Evolutionary conservation across 75 land plant species (phyloP).

Genomic region (Pinus tabuliformis): DNA sequence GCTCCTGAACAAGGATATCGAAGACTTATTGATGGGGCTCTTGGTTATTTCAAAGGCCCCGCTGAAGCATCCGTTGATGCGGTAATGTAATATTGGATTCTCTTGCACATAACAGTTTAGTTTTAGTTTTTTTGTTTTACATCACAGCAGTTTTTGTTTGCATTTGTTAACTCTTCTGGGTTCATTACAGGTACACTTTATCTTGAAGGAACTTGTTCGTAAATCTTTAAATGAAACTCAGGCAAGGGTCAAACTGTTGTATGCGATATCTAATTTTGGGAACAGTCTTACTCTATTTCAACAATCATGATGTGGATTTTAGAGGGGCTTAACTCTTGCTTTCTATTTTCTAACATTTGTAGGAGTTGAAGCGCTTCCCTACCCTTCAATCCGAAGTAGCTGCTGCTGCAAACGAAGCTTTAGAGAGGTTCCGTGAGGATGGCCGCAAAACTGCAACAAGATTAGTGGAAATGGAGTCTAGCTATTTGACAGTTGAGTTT

Average conservation of each 20-base stretch:
- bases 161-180: conserved; percentile 1
- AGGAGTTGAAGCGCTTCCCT: conserved; percentile 93
- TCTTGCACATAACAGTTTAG: background rate
- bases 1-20: conserved; percentile 94
- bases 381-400: conserved; percentile 84
- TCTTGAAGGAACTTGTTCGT: conserved; percentile 85
- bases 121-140: background rate
- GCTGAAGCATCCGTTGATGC: conserved; percentile 90
- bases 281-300: background rate
- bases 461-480: conserved; percentile 92
- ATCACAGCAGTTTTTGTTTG: background rate
- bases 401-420: conserved; percentile 74
- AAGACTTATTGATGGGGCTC: conserved; percentile 78
- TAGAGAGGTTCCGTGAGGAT: conserved; percentile 90
- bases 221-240: conserved; percentile 78
- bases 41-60: conserved; percentile 74
- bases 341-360: background rate
- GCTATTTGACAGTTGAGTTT: conserved; percentile 89
- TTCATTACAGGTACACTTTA: conserved; percentile 65
- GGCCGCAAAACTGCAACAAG: conserved; percentile 71
- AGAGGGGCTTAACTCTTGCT: background rate
- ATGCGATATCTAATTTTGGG: background rate
- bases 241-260: conserved; percentile 26
- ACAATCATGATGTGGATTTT: background rate
- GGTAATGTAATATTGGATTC: conserved; percentile 28